phyloP scores from a whole-genome alignment of 2,329 filamentous ascomycete genomes.

The Ophiostoma triangulosporum region DNA sequence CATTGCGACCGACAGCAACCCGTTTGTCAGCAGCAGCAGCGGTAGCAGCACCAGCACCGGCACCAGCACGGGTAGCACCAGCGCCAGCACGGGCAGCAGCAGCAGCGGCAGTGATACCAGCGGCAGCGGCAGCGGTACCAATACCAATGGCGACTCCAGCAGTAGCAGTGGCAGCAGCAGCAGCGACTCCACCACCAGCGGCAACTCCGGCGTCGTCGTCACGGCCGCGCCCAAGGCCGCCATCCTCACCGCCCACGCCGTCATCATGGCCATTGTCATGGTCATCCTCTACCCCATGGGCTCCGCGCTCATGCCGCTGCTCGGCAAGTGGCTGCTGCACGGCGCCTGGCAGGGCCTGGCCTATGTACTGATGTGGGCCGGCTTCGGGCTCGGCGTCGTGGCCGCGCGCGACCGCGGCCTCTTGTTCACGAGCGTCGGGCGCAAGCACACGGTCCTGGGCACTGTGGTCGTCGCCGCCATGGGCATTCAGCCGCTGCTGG shows the following conservation, averaged over 20 bases:
- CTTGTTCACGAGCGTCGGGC: neutral
- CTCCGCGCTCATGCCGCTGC: conserved; percentile 44
- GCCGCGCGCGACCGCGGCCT: conserved; percentile 24
- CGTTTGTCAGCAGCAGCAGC: conserved; percentile 26
- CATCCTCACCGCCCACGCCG: conserved; percentile 35
- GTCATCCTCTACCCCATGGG: conserved; percentile 46
- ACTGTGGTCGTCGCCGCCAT: conserved; percentile 40
- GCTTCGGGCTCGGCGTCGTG: conserved; percentile 43
- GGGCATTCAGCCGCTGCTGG: conserved; percentile 43
- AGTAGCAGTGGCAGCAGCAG: conserved; percentile 1
- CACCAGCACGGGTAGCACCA: neutral
- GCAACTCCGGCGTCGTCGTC: neutral
- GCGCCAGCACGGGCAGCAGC: neutral
- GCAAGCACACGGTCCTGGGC: conserved; percentile 41
- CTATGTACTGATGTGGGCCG: conserved; percentile 45
- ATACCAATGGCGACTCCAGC: conserved; percentile 3
- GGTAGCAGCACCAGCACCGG: conserved; percentile 6
- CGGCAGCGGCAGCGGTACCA: neutral
- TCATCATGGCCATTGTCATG: conserved; percentile 48
- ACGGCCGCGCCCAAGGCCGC: neutral
- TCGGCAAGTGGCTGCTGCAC: conserved; percentile 45
- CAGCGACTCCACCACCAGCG: neutral
- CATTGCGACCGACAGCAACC: conserved; percentile 35
- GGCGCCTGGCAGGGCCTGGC: conserved; percentile 39
- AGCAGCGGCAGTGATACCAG: neutral